Evolutionary conservation across 176 grass and related monocot species (phyloP).

Genomic region (Thinopyrum elongatum): DNA sequence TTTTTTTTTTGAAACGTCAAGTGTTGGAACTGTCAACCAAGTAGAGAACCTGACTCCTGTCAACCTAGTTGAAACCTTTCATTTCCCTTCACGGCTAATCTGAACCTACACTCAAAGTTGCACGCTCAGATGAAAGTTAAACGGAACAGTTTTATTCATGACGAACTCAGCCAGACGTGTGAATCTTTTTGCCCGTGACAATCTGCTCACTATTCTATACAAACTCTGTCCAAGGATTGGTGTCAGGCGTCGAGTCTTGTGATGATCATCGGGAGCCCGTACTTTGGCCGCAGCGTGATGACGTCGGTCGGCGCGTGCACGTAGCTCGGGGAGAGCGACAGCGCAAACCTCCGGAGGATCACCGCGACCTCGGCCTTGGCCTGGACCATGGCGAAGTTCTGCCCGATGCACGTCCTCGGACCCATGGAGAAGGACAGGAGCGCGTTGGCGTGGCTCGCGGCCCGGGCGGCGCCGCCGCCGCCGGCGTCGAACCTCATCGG

Average conservation of each 20-base stretch:
- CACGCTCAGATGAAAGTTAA: too few species aligned
- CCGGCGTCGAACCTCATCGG: constrained; percentile 42
- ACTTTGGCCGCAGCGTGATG: constrained; percentile 38
- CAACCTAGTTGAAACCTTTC: too few species aligned
- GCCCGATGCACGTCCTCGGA: constrained; percentile 54
- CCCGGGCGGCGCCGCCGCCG: constrained; percentile 7
- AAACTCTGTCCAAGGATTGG: not conserved
- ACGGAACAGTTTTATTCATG: too few species aligned
- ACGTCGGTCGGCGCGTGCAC: constrained; percentile 43
- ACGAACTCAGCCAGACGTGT: too few species aligned
- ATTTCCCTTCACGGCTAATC: too few species aligned
- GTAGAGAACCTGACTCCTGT: too few species aligned
- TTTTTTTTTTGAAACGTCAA: too few species aligned
- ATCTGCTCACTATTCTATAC: too few species aligned
- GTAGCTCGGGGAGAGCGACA: constrained; percentile 53
- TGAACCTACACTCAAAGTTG: too few species aligned
- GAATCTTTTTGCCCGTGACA: not conserved
- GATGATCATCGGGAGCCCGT: constrained; percentile 47
- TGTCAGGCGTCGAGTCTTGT: not conserved
- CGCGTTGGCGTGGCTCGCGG: constrained; percentile 26
- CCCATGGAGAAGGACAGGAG: constrained; percentile 53
- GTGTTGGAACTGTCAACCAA: too few species aligned
- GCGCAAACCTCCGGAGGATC: constrained; percentile 52
- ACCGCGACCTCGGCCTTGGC: constrained; percentile 28
- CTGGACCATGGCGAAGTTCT: constrained; percentile 68